Base-by-base conservation (phyloP, 352 stramenopile genomes). In the Globisporangium acanthophoron region DNA sequence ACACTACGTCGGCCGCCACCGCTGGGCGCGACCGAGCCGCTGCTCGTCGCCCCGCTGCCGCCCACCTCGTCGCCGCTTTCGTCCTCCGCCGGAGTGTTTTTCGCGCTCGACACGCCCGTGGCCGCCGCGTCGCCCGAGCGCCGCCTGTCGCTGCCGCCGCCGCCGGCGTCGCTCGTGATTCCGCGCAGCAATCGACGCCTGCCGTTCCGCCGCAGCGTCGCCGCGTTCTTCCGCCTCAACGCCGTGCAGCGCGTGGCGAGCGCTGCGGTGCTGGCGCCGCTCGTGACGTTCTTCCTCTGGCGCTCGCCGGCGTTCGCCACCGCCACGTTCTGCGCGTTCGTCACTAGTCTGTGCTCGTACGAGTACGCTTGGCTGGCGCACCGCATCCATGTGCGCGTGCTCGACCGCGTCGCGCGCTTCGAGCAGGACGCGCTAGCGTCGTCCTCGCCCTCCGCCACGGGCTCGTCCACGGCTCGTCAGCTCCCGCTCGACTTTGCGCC, bases 281-380 rank as follows among this genome's bases (percentile, higher is more conserved):
- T 85, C 15, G 84, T 90, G 52, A 88, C 77, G 5, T 41, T 73
- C 11, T 88, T 89, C 54, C 64, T 90, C 44, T 86, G 76, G 78
- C 64, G 76, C 35, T 88, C 78, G 24, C 78, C 78, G 18, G 74
- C 73, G 33, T 81, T 85, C 56, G 73, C 76, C 35, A 88, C 78
- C 27, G 74, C 76, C 45, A 88, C 74, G n/a, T 72, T 87, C 61
- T 88, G 78, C 49, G 71, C 76, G 4, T 85, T 83, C 46, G 67
- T 87, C 15, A 81, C 64, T 33, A 82, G 69, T 27, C 70, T 86
- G 48, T 89, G 78, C 67, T 74, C 77, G 12, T 90, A 83, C 59
- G 80, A 90, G 61, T 90, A 86, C 37, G 70, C 76, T 21, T 89
- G 80, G 80, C 66, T 90, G 37, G 67, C 76, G 15, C 72, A 88